phyloP scores from a whole-genome alignment of 768 basidiomycete species.

The Wakefieldia striispora region DNA sequence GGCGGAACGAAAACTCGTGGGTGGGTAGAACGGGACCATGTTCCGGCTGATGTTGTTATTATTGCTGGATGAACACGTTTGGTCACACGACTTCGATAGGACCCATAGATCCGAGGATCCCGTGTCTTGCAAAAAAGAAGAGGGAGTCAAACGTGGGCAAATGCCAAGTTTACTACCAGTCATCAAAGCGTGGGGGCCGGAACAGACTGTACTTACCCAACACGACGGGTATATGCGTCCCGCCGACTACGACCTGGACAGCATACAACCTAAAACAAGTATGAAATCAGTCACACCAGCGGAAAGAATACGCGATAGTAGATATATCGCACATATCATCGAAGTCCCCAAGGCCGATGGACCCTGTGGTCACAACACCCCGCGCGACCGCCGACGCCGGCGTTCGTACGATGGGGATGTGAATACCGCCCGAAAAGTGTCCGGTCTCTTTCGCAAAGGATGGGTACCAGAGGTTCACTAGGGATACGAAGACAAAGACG shows the following conservation, averaged over 20 bases:
- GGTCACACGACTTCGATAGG: slow-evolving; percentile 53
- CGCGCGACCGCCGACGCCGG: not conserved
- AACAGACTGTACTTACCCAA: slow-evolving; percentile 44
- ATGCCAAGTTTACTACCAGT: too few species aligned
- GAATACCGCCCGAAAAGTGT: slow-evolving; percentile 18
- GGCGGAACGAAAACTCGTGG: slow-evolving; percentile 43
- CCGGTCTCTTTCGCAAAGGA: slow-evolving; percentile 1
- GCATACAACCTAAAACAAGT: slow-evolving; percentile 52
- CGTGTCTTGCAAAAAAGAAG: slow-evolving; percentile 47
- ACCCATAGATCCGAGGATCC: slow-evolving; percentile 82
- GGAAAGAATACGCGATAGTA: not conserved
- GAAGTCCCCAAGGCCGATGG: slow-evolving; percentile 58
- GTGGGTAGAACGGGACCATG: slow-evolving; percentile 51
- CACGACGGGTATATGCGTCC: slow-evolving; percentile 50
- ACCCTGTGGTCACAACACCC: slow-evolving; percentile 25
- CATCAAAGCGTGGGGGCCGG: too few species aligned
- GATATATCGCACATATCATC: slow-evolving; percentile 51
- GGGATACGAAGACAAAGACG: slow-evolving; percentile 5
- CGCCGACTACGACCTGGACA: slow-evolving; percentile 57
- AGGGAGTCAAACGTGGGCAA: too few species aligned
- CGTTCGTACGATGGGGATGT: slow-evolving; percentile 23
- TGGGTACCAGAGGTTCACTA: not conserved
- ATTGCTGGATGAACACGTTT: slow-evolving; percentile 35
- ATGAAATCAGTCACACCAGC: not conserved
- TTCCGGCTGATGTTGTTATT: slow-evolving; percentile 6